Percentiles rank a stretch among this genome's conserved stretches.
Evolutionary conservation across 140 eudicot species (phyloP).

Genomic region (Bidens hawaiensis): DNA sequence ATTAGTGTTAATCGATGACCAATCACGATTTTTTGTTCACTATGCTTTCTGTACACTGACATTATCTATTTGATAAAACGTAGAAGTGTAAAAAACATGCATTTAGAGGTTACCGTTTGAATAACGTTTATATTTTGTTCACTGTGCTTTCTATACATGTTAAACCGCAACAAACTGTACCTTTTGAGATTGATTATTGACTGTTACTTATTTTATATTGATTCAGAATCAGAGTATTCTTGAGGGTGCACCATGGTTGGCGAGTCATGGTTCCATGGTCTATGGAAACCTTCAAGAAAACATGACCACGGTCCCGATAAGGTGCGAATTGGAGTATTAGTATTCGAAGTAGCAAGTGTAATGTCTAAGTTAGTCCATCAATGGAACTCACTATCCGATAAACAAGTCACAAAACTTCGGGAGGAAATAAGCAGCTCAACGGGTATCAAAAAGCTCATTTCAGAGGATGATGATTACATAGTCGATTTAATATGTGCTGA

Average conservation of each 20-base stretch:
- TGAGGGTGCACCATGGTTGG: slow-evolving; percentile 47
- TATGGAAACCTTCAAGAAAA: slow-evolving; percentile 57
- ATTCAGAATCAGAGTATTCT: slow-evolving; percentile 20
- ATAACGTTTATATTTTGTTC: background rate
- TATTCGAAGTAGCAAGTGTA: slow-evolving; percentile 75
- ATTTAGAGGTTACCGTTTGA: background rate
- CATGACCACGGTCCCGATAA: slow-evolving; percentile 38
- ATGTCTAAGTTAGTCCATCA: slow-evolving; percentile 74
- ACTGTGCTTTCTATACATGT: slow-evolving; percentile 9
- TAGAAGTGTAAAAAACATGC: background rate
- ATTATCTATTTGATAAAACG: slow-evolving; percentile 3
- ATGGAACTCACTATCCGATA: slow-evolving; percentile 69
- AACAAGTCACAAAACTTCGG: slow-evolving; percentile 53
- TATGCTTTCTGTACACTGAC: background rate
- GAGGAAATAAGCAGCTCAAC: slow-evolving; percentile 55
- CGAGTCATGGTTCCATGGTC: slow-evolving; percentile 71
- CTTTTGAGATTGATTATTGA: slow-evolving; percentile 2
- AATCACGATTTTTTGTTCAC: too few species aligned
- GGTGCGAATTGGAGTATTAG: slow-evolving; percentile 50
- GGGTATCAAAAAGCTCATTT: slow-evolving; percentile 63
- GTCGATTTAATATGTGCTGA: slow-evolving; percentile 58
- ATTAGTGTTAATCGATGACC: too few species aligned
- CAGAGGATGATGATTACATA: slow-evolving; percentile 60
- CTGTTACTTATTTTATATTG: slow-evolving; percentile 7
- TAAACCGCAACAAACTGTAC: background rate